phyloP scores from a whole-genome alignment of 2,329 filamentous ascomycete genomes.

The Rhynchosporium agropyri region DNA sequence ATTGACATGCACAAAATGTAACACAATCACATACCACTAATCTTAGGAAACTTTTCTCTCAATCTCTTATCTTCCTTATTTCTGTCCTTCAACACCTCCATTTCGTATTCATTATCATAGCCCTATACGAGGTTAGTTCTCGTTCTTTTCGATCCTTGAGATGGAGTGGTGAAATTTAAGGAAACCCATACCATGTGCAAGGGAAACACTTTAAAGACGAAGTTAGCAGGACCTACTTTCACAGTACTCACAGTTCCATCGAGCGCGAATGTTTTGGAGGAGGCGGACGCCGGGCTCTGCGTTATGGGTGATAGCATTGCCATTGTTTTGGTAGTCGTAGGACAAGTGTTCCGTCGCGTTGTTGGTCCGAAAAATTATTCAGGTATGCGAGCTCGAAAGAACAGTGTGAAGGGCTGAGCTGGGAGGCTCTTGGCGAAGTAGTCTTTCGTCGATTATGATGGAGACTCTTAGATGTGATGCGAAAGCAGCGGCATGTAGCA shows the following conservation, averaged over 20 bases:
- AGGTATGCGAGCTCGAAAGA: no score
- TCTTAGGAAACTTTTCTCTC: background rate
- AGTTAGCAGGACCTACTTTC: background rate
- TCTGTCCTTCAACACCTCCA: constrained; percentile 6
- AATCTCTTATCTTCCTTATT: constrained; percentile 5
- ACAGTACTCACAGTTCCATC: no score
- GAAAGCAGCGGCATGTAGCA: background rate
- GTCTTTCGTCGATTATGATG: no score
- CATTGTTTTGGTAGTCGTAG: background rate
- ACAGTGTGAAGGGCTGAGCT: no score
- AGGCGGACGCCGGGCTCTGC: background rate
- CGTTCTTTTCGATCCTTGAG: background rate
- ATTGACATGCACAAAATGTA: background rate
- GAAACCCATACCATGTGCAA: background rate
- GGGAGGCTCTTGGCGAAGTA: no score
- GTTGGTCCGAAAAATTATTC: no score
- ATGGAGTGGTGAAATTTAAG: no score
- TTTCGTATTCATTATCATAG: background rate
- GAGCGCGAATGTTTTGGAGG: background rate
- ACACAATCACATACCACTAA: background rate
- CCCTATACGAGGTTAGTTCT: background rate
- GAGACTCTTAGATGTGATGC: no score
- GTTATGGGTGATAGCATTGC: no score
- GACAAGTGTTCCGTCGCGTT: no score
- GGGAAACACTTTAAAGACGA: background rate